phyloP scores from a whole-genome alignment of 768 basidiomycete species.

The Xerocomellus dryophilus region DNA sequence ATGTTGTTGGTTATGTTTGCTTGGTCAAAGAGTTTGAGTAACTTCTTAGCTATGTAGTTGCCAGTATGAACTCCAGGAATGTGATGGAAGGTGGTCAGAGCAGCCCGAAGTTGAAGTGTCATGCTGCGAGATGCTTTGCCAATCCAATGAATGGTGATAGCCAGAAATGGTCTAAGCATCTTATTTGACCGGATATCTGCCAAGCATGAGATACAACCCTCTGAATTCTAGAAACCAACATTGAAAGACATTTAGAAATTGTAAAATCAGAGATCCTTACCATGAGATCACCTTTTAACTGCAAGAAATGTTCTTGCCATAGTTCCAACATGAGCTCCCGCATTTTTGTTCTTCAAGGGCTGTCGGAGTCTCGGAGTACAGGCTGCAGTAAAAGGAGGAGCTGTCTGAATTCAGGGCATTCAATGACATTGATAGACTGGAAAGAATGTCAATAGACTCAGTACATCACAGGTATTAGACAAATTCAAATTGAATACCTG shows the following conservation, averaged over 20 bases:
- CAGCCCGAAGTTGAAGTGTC: constrained; percentile 9
- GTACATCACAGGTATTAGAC: too few relatives aligned
- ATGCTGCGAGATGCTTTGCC: too few relatives aligned
- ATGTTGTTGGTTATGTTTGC: not conserved
- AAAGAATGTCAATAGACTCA: not conserved
- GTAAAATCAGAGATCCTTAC: too few relatives aligned
- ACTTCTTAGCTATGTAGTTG: not conserved
- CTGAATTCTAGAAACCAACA: not conserved
- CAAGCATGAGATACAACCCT: too few relatives aligned
- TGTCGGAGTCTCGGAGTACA: constrained; percentile 26
- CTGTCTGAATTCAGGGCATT: constrained; percentile 24
- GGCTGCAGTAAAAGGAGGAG: constrained; percentile 24
- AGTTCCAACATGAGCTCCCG: constrained; percentile 20
- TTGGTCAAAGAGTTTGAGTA: not conserved
- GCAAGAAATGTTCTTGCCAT: constrained; percentile 14
- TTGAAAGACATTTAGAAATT: too few relatives aligned
- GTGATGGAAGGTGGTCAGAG: constrained; percentile 9
- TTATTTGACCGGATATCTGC: too few relatives aligned
- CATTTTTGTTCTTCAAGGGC: constrained; percentile 25
- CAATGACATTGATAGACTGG: constrained; percentile 3
- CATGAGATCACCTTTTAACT: constrained; percentile 17
- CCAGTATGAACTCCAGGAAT: constrained; percentile 17
- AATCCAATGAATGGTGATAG: constrained; percentile 18
- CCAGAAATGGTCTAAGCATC: not conserved
- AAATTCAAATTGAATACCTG: too few relatives aligned